Base-by-base conservation (phyloP, 2,329 filamentous ascomycete genomes). In the Epichloe elymi region DNA sequence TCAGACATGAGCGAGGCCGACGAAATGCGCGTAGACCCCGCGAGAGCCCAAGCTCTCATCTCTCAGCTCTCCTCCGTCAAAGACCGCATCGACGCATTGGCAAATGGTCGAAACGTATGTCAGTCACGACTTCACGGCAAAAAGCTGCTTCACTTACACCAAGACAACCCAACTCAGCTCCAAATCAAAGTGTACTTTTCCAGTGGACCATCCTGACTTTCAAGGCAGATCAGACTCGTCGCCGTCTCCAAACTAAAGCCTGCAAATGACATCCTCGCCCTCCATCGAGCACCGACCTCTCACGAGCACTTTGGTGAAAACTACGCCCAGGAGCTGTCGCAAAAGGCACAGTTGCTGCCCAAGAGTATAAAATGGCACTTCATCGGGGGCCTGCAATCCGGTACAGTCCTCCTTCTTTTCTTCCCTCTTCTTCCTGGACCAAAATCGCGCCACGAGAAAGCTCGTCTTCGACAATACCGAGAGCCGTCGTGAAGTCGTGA, bases 221-320 rank as follows among this genome's bases (percentile, higher is more conserved):
- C 19, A 19, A 49, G 20, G 17, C 37, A 88, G 83, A 79, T 91
- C 56, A 84, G 93, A 45, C 78, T 98, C 39, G 89, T 98, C 41
- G 91, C 93, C 30, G 93, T 98, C 47, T 96, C 90, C 40, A 98
- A 98, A 69, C 76, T 96, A 58, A 97, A 98, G 70, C 91, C 93
- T 14, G 88, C 83, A 53, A 86, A 86, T 61, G 93, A 98, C 66
- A 86, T 98, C 60, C 75, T 95, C 51, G 85, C 89, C 33, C 79
- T 98, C 1, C 85, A 94, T 70, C 74, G 78, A 59, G 67, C 74
- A 0, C 73, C 76, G 1, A 66, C 71, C 33, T 67, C 70, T 1
- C 86, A 90, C 50, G 59, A 74, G 17, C 88, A 98, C 70, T 97
- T 97, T 66, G 93, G 93, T 60, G 93, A 98, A 70, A 98, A 98